Percentiles rank a stretch among this genome's conserved stretches.
phyloP scores from a whole-genome alignment of 305 asterid species.

The Ajuga reptans region DNA sequence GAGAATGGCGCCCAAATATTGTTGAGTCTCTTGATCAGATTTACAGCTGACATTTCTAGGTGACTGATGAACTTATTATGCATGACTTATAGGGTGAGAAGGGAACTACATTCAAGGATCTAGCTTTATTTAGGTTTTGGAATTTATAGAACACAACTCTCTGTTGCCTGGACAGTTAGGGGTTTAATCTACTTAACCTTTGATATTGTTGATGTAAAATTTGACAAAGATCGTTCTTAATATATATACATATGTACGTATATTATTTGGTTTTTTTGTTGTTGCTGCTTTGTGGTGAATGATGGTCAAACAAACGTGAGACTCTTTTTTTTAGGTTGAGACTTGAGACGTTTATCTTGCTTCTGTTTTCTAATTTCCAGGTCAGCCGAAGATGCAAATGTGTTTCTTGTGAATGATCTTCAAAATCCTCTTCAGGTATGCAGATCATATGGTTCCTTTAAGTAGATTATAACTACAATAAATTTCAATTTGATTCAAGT shows the following conservation, averaged over 20 bases:
- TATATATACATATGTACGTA: not conserved
- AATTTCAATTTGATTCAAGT: not conserved
- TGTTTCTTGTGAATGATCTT: constrained; percentile 87
- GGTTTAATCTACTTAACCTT: not conserved
- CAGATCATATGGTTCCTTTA: constrained; percentile 11
- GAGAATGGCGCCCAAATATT: constrained; percentile 5
- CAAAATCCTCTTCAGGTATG: constrained; percentile 93
- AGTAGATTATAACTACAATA: not conserved
- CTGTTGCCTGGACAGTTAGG: not conserved
- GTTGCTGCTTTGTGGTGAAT: not conserved
- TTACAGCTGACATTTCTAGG: not conserved
- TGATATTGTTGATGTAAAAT: not conserved
- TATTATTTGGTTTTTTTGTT: not conserved
- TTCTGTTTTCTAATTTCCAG: constrained; percentile 39
- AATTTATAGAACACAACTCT: not conserved
- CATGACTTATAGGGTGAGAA: not conserved
- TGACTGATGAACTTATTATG: not conserved
- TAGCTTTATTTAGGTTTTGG: not conserved
- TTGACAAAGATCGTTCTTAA: not conserved
- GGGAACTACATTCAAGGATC: not conserved
- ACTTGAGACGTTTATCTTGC: not conserved
- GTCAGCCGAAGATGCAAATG: constrained; percentile 92
- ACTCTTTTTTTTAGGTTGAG: not conserved
- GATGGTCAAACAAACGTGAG: not conserved
- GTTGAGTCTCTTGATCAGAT: not conserved